These are phyloP conservation scores for Elsinoe australis DNA, from an alignment of 2,329 filamentous ascomycete genomes.

Conservation along the genomic window DNA sequence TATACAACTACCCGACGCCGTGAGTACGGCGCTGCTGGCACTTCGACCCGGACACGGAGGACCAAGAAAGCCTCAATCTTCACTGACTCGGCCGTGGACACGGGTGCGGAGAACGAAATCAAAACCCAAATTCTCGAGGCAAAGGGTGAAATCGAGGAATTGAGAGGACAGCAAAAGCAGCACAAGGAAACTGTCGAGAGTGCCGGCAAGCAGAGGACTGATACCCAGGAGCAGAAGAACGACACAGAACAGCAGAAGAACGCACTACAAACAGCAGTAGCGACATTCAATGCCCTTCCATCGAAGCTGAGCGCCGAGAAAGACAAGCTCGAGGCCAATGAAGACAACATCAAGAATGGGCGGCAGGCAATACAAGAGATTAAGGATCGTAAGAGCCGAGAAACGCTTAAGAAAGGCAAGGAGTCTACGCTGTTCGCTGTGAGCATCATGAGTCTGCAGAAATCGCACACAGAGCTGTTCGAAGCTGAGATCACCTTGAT, in stretches of 20 bases:
- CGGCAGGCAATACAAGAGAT: conserved; percentile 45
- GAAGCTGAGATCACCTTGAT: conserved; percentile 63
- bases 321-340: conserved; percentile 38
- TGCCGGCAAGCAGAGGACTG: conserved; percentile 25
- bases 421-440: conserved; percentile 49
- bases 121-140: conserved; percentile 42
- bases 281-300: conserved; percentile 59
- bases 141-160: conserved; percentile 24
- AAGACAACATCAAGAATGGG: conserved; percentile 37
- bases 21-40: conserved; percentile 71
- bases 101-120: conserved; percentile 54
- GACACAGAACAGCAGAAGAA: conserved; percentile 53
- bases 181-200: conserved; percentile 53
- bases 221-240: conserved; percentile 19
- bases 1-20: conserved; percentile 62
- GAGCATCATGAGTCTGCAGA: conserved; percentile 54
- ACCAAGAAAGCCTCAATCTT: conserved; percentile 60
- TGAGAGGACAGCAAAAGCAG: conserved; percentile 22
- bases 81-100: conserved; percentile 69
- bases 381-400: conserved; percentile 32
- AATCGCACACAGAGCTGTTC: conserved; percentile 55
- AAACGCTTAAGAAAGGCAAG: conserved; percentile 30
- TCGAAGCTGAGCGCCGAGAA: conserved; percentile 57
- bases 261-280: conserved; percentile 48
- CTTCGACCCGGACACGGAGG: conserved; percentile 58